A percentile compares a stretch with the other conserved stretches of the same genome.
These are phyloP conservation scores for Pinus tabuliformis DNA, from an alignment of 75 land plant genomes.

Conservation along the genomic window DNA sequence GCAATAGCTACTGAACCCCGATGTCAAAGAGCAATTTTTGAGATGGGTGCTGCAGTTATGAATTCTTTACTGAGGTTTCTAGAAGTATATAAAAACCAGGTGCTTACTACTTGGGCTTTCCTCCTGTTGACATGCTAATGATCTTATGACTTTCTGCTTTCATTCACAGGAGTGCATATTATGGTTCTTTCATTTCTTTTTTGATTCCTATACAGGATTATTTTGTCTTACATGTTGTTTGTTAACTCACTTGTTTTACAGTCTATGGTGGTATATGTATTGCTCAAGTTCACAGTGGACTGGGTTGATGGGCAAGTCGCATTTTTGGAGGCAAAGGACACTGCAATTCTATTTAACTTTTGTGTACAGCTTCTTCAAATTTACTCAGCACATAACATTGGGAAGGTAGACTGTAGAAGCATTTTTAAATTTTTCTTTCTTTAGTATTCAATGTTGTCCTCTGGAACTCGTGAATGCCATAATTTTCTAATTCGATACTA, in stretches of 20 bases:
- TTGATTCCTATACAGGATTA: neutral
- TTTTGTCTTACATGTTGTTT: constrained; percentile 1
- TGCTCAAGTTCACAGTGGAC: constrained; percentile 90
- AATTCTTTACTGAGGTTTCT: constrained; percentile 70
- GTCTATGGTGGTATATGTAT: constrained; percentile 84
- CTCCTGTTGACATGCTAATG: neutral
- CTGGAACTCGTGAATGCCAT: neutral
- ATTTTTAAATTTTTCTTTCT: neutral
- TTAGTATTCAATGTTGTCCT: neutral
- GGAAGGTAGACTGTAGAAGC: constrained; percentile 56
- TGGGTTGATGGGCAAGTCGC: constrained; percentile 96
- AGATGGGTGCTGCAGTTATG: constrained; percentile 75
- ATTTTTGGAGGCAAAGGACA: constrained; percentile 77
- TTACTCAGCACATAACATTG: constrained; percentile 92
- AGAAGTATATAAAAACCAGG: constrained; percentile 87
- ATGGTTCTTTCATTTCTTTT: neutral
- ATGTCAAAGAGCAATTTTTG: constrained; percentile 87
- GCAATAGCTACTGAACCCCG: constrained; percentile 80
- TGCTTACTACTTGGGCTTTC: constrained; percentile 18
- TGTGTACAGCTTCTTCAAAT: constrained; percentile 83
- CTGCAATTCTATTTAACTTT: constrained; percentile 71
- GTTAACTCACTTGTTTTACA: constrained; percentile 23
- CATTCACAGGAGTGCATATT: neutral
- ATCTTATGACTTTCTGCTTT: neutral
- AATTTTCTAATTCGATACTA: neutral